Percentiles rank a stretch among this genome's conserved stretches.
These are phyloP conservation scores for Harrya chromipes DNA, from an alignment of 768 basidiomycete genomes.

Conservation along the genomic window DNA sequence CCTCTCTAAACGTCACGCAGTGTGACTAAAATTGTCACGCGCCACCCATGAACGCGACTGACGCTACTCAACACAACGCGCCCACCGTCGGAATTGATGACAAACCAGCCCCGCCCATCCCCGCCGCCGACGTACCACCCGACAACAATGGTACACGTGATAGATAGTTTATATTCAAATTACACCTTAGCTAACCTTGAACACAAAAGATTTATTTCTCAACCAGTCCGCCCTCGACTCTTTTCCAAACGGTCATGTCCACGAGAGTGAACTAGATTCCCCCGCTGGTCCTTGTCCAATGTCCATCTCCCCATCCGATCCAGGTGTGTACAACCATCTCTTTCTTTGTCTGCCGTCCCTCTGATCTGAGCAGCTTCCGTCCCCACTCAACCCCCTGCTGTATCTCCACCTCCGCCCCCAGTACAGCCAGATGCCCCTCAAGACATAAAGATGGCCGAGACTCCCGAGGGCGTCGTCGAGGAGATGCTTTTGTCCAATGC, in stretches of 20 bases:
- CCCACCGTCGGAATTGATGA: constrained; percentile 29
- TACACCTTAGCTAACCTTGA: constrained; percentile 37
- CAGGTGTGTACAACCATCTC: constrained; percentile 41
- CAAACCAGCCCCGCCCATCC: constrained; percentile 19
- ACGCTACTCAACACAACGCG: constrained; percentile 29
- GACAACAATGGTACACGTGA: constrained; percentile 41
- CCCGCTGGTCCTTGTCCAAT: constrained; percentile 33
- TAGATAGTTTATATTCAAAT: constrained; percentile 29
- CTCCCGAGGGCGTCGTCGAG: constrained; percentile 17
- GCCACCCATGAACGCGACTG: constrained; percentile 60
- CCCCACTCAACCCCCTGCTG: constrained; percentile 42
- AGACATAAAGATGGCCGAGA: constrained; percentile 56
- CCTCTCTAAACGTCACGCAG: constrained; percentile 51
- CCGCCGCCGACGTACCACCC: constrained; percentile 13
- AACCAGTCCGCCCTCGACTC: constrained; percentile 35
- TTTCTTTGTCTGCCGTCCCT: constrained; percentile 22
- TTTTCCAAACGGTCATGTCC: constrained; percentile 66
- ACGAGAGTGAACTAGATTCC: constrained; percentile 42
- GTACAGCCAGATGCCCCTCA: constrained; percentile 43
- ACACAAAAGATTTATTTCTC: constrained; percentile 27
- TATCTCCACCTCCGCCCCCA: constrained; percentile 46
- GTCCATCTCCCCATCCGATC: constrained; percentile 48
- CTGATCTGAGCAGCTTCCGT: constrained; percentile 39
- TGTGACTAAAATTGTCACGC: constrained; percentile 66
- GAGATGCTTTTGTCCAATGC: constrained; percentile 11